Evolutionary conservation across 2,329 filamentous ascomycete species (phyloP), one percentile per base, ranked within the genome.

Genomic region (Ophiocordyceps sinensis): DNA sequence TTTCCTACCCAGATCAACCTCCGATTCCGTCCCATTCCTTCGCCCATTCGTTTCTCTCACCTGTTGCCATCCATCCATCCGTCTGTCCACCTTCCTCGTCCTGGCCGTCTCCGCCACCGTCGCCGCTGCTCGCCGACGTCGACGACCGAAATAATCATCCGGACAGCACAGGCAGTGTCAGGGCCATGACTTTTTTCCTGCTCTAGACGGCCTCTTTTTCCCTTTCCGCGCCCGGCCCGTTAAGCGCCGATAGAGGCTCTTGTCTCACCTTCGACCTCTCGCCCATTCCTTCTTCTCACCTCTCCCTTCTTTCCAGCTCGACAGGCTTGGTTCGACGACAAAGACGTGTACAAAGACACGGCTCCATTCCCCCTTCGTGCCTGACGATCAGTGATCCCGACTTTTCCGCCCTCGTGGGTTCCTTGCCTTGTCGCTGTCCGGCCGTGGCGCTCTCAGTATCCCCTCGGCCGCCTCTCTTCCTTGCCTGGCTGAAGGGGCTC

Each of bases 281-380:
- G 48, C 44, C 43, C 47, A 49, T 51, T 51, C 49, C 51, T 47
- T 50, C 49, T 43, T 47, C 43, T 34, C 47, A 47, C 44, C 34
- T 42, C 47, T 47, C 44, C 43, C 44, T 48, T 52, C 44, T 48
- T 52, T 37, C 44, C 36, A 31, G 38, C 31, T 41, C 39, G 37
- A 41, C 38, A 39, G 31, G 39, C 41, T 45, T 43, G 45, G 39
- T 38, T 45, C 45, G 40, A 44, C 41, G 41, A 32, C 43, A 39
- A 39, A 45, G 41, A 39, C 40, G 37, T 9, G 14, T 19, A 38
- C 37, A 38, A 44, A 41, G 39, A 41, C 46, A 44, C 45, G 43
- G 40, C 31, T 37, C 40, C 35, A 35, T 41, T 37, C 40, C n/a
- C 37, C 39, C 41, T 44, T 42, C 29, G 41, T 41, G 31, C 43